Conservation (phyloP, 2,329 filamentous ascomycete genomes). For the Malbranchea zuffiana region DNA sequence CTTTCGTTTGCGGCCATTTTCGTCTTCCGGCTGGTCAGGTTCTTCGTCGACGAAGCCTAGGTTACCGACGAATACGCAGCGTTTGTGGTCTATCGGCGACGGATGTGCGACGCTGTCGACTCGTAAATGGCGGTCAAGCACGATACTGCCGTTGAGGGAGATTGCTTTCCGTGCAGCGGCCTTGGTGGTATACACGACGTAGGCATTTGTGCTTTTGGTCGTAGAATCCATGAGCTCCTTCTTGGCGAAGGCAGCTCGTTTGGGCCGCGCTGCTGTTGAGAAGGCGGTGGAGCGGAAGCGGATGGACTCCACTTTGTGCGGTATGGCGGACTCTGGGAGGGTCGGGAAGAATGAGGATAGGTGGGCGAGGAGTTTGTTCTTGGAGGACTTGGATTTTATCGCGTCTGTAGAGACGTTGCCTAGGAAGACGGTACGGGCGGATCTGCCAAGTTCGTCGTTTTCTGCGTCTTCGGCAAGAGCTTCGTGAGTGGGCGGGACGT, state of each 20-base stretch:
- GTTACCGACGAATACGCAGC: conserved; percentile 94
- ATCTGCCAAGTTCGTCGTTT: conserved; percentile 62
- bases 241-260: conserved; percentile 87
- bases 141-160: conserved; percentile 68
- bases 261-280: conserved; percentile 60
- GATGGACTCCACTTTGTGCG: conserved; percentile 74
- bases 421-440: conserved; percentile 80
- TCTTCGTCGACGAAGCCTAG: conserved; percentile 93
- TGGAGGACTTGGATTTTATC: conserved; percentile 69
- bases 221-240: conserved; percentile 84
- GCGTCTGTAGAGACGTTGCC: conserved; percentile 78
- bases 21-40: conserved; percentile 50
- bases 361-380: conserved; percentile 66
- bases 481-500: conserved; percentile 30
- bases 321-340: conserved; percentile 38
- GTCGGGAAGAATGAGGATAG: conserved; percentile 61
- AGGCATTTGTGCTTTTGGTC: conserved; percentile 87
- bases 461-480: conserved; percentile 25
- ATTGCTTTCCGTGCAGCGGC: conserved; percentile 65
- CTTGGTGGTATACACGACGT: conserved; percentile 72
- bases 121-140: conserved; percentile 78
- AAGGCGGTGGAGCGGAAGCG: conserved; percentile 93
- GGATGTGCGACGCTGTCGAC: conserved; percentile 89
- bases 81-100: conserved; percentile 65
- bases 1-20: conserved; percentile 57